Evolutionary conservation across 2,329 filamentous ascomycete genomes (phyloP), one percentile per base, ranked within the genome.

Genomic region (Fusarium xyrophilum): DNA sequence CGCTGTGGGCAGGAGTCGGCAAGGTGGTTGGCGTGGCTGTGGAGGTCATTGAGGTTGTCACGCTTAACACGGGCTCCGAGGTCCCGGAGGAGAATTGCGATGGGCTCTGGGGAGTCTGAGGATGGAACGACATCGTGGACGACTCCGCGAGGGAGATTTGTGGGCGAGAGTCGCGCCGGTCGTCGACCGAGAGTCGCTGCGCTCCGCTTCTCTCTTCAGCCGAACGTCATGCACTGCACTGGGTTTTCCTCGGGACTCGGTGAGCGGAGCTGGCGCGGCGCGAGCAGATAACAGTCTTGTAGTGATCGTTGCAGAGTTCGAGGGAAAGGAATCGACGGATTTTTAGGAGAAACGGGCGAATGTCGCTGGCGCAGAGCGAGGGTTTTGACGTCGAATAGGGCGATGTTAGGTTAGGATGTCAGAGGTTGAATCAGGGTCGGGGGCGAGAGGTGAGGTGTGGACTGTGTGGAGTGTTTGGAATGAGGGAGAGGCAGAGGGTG

Each of bases 61-160:
- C 81, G 80, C 83, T 86, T 60, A 80, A 81, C 73, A 79, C 80
- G 70, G 79, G 80, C 73, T 86, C 85, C 76, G 81, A 84, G 70
- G 82, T 85, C 73, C 81, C 84, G 68, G 85, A 84, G 70, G 85
- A 88, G 75, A 84, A 82, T 76, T 88, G 85, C 76, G 86, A 88
- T 76, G 88, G 88, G 77, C 88, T 90, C 82, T 89, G 87, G 76
- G 88, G 88, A 73, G 88, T 90, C 75, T 87, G 87, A 73, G 88
- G 88, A 78, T 89, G 87, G 83, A 86, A 88, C 80, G 86, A 88
- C 87, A 89, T 89, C 78, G 79, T 85, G 81, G 79, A 77, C 74
- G 72, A 76, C 78, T 74, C 77, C 77, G 72, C 73, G 66, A 70
- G 65, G 68, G 74, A 67, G 73, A 67, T 66, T 68, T 68, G 65